Evolutionary conservation across 2,329 filamentous ascomycete genomes (phyloP).

Genomic region (Cytospora mali): DNA sequence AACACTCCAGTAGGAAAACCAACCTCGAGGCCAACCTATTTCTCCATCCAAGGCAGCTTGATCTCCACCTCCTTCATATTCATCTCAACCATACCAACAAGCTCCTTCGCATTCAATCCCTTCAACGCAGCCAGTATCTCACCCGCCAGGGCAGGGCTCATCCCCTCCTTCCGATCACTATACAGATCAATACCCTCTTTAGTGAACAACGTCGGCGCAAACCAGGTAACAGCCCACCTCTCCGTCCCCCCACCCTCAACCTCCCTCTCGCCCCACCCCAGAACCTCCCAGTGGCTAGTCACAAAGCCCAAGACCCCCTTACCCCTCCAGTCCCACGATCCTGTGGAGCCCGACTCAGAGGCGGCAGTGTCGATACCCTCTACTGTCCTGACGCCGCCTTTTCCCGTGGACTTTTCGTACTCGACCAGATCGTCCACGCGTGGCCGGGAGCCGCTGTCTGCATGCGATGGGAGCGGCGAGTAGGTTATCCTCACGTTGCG

Average conservation of each 20-base stretch:
- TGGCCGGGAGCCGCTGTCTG: constrained; percentile 31
- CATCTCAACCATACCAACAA: constrained; percentile 53
- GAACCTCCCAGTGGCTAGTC: constrained; percentile 76
- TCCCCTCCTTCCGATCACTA: constrained; percentile 61
- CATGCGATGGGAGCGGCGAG: constrained; percentile 46
- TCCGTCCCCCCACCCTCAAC: constrained; percentile 45
- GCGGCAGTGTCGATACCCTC: constrained; percentile 62
- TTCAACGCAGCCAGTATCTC: constrained; percentile 59
- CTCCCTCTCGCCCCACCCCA: constrained; percentile 68
- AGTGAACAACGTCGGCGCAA: constrained; percentile 81
- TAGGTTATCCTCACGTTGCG: constrained; percentile 84
- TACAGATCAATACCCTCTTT: constrained; percentile 82
- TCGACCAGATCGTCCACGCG: constrained; percentile 73
- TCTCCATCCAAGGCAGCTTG: constrained; percentile 52
- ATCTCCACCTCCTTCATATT: constrained; percentile 57
- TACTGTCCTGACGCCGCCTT: constrained; percentile 59
- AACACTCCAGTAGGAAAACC: background rate
- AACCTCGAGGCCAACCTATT: constrained; percentile 13
- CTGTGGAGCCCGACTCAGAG: constrained; percentile 37
- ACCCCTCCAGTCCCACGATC: constrained; percentile 75
- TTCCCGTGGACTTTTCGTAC: constrained; percentile 59
- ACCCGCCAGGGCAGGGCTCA: constrained; percentile 59
- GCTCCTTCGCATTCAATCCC: constrained; percentile 54
- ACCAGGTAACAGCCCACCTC: constrained; percentile 82
- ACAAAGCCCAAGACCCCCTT: constrained; percentile 74